These are phyloP conservation scores for Dactylellina parvicollis DNA, from an alignment of 2,329 filamentous ascomycete species.

Conservation along the genomic window DNA sequence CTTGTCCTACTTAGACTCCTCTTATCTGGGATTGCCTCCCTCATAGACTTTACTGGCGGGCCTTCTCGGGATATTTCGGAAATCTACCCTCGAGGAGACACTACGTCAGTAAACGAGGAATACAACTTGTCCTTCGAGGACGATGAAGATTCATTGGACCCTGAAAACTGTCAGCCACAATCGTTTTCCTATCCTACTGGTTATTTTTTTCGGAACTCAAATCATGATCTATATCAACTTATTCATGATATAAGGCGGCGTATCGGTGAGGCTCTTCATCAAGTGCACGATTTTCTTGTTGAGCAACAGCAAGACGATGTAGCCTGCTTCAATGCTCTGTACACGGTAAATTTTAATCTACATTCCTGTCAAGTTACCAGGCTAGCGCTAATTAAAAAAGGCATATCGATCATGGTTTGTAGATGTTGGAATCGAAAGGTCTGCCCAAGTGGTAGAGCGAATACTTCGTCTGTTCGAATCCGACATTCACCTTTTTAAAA, in stretches of 20 bases:
- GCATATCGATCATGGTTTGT: conserved; percentile 95
- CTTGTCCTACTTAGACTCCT: conserved; percentile 88
- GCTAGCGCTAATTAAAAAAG: conserved; percentile 39
- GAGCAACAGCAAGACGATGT: conserved; percentile 93
- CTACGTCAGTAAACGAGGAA: conserved; percentile 65
- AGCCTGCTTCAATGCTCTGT: conserved; percentile 90
- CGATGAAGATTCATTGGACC: conserved; percentile 70
- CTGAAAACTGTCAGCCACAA: conserved; percentile 82
- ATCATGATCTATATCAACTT: conserved; percentile 73
- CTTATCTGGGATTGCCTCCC: conserved; percentile 84
- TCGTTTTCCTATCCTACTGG: conserved; percentile 87
- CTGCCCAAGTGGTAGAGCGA: conserved; percentile 89
- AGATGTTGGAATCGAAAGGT: conserved; percentile 94
- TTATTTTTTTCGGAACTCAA: conserved; percentile 74
- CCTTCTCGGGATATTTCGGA: conserved; percentile 64
- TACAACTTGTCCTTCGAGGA: conserved; percentile 65
- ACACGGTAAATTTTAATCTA: conserved; percentile 67
- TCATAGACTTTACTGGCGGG: conserved; percentile 80
- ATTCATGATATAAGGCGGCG: conserved; percentile 84
- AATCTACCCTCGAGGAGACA: conserved; percentile 63
- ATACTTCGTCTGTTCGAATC: conserved; percentile 84
- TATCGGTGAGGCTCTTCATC: conserved; percentile 81
- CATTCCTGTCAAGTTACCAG: neutral
- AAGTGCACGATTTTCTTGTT: conserved; percentile 83
- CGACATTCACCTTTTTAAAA: conserved; percentile 91